Evolutionary conservation across 2,329 filamentous ascomycete genomes (phyloP), one percentile per base, ranked within the genome.

Genomic region (Diaporthe aspalathi): DNA sequence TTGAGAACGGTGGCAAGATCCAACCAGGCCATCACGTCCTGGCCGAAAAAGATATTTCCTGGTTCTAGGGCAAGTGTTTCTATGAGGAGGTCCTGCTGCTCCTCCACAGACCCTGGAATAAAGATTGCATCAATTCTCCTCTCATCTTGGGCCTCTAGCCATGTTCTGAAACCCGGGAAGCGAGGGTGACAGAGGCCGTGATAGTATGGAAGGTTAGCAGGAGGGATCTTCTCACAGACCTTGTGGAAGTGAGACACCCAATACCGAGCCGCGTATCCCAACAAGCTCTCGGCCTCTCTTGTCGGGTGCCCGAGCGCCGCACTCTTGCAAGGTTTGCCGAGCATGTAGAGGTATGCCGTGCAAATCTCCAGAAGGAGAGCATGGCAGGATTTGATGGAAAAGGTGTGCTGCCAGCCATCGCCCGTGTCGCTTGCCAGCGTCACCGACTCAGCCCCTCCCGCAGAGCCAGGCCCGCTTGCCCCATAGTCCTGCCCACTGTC

Each of bases 101-200:
- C 43, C 5, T 69, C 54, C 14, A 57, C 53, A n/a, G 67, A 57
- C 11, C 35, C 35, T 38, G 24, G 8, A 43, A 12, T 20, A n/a
- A 60, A 47, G 9, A 68, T 16, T 24, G 53, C 53, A 17, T 27
- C 49, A 24, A 53, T 27, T 43, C 3, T 47, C 5, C 12, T 17
- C 12, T 17, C 52, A 14, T 56, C 67, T 16, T 69, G 22, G 17
- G 43, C 43, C 17, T 35, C 27, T 1, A 69, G 53, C 67, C 67
- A 69, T 6, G 52, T 60, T 14, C 5, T 52, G n/a, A 60, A 62
- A 14, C 67, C 67, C 20, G 67, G 53, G 17, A 69, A 69, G 24
- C 53, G 53, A 22, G 67, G 67, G 24, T 69, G 52, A 20, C 67
- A 69, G 2, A 69, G 54, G 11, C 67, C 40, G 54, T 69, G 67